These are phyloP conservation scores for Heracleum sosnowskyi DNA, from an alignment of 129 eudicot species.

Conservation along the genomic window DNA sequence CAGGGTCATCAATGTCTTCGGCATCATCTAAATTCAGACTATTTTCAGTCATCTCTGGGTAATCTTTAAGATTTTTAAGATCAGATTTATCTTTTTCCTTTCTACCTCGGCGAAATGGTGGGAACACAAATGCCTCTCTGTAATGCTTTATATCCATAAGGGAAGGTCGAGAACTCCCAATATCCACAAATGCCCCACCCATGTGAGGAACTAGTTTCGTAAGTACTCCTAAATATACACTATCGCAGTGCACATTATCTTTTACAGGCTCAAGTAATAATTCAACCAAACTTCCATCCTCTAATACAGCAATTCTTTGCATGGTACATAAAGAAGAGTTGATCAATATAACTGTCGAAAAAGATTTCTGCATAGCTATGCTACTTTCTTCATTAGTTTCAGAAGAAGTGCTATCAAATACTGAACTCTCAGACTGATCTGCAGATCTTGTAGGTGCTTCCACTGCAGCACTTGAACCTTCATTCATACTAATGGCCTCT, in stretches of 20 bases:
- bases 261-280: constrained; percentile 87
- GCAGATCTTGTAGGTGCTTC: constrained; percentile 4
- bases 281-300: constrained; percentile 81
- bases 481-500: constrained; percentile 17
- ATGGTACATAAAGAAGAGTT: constrained; percentile 86
- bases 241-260: constrained; percentile 83
- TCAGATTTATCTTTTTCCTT: constrained; percentile 35
- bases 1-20: constrained; percentile 36
- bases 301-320: constrained; percentile 95
- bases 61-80: constrained; percentile 34
- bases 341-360: constrained; percentile 61
- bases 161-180: constrained; percentile 66
- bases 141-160: constrained; percentile 57
- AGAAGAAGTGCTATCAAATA: neutral
- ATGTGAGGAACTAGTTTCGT: constrained; percentile 78
- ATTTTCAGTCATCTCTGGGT: constrained; percentile 29
- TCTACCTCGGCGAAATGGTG: constrained; percentile 41
- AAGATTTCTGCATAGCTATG: constrained; percentile 27
- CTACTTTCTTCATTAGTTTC: constrained; percentile 35
- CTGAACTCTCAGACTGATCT: constrained; percentile 6
- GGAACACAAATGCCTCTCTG: constrained; percentile 62
- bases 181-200: constrained; percentile 95
- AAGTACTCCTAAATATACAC: constrained; percentile 82
- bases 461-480: constrained; percentile 8
- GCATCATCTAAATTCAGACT: constrained; percentile 28